Evolutionary conservation across 1,284 basidiomycete genomes (phyloP), one percentile per base, ranked within the genome.

Genomic region (Sporisorium reilianum): DNA sequence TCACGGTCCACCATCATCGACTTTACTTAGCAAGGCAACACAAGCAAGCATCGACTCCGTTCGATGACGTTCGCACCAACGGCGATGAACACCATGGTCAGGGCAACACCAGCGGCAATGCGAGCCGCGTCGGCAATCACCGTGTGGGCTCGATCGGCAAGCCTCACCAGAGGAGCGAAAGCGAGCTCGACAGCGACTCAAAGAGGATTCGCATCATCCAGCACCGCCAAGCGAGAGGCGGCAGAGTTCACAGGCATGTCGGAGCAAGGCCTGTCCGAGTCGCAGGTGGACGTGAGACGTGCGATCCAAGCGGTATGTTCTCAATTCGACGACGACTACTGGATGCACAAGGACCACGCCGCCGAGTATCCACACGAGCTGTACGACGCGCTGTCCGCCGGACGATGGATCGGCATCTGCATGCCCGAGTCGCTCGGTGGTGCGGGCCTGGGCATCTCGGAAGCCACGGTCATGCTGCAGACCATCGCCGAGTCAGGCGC

Each of bases 401-500:
- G 70, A 1, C 51, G 66, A 23, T 79, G 72, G 70, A 68, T 78
- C 22, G 77, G 75, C n/a, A 72, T 77, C 32, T 72, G 72, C 49
- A 66, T 78, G 68, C 77, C 77, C 23, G 56, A 71, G 42, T 22
- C 64, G n/a, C 60, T 70, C 36, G 85, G 85, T 18, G 85, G 85
- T 6, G 77, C 80, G 6, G 81, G 80, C 0, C 73, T 86, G 36
- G 85, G 85, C 1, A 84, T 86, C 32, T 81, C 83, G 1, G 85
- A 86, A 52, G 85, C 85, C 18, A 85, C 85, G 16, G 64, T 86
- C 10, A 86, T 86, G 85, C 76, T 86, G 41, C 85, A 86, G 58
- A 86, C 84, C 38, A 86, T 86, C 45, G 75, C 85, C 18, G 85
- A 86, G 55, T 80, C 77, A 7, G 85, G 85, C 10, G 85, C 67